Conservation (phyloP, 257 asterid species). For the Solanum infundibuliforme region DNA sequence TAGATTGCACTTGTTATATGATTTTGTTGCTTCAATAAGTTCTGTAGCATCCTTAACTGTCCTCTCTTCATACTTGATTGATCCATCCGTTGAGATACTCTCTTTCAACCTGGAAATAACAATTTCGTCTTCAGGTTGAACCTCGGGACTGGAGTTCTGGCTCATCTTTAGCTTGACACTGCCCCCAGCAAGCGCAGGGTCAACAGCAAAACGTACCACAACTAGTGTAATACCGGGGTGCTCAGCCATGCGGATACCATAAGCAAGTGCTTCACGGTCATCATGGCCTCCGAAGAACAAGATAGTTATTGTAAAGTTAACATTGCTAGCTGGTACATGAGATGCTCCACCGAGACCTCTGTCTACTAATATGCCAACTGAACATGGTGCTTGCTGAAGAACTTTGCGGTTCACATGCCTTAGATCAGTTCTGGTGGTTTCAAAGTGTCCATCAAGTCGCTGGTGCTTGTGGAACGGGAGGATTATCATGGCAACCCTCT, state of each 20-base stretch:
- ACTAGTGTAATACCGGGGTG: conserved; percentile 44
- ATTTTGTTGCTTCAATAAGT: conserved; percentile 17
- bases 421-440: conserved; percentile 41
- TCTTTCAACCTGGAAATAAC: conserved; percentile 23
- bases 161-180: conserved; percentile 15
- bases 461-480: conserved; percentile 62
- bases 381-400: conserved; percentile 53
- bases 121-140: conserved; percentile 23
- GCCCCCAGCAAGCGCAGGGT: conserved; percentile 14
- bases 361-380: conserved; percentile 56
- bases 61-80: conserved; percentile 39
- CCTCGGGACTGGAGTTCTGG: conserved; percentile 6
- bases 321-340: conserved; percentile 50
- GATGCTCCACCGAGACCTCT: conserved; percentile 63
- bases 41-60: conserved; percentile 16
- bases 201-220: conserved; percentile 26
- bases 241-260: conserved; percentile 60
- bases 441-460: conserved; percentile 52
- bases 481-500: conserved; percentile 43
- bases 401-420: conserved; percentile 51
- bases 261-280: conserved; percentile 58
- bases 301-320: conserved; percentile 28
- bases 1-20: conserved; percentile 32
- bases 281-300: conserved; percentile 60
- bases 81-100: conserved; percentile 17